Base-by-base conservation (phyloP, 2,329 filamentous ascomycete species). In the Pestalotiopsis sp. region DNA sequence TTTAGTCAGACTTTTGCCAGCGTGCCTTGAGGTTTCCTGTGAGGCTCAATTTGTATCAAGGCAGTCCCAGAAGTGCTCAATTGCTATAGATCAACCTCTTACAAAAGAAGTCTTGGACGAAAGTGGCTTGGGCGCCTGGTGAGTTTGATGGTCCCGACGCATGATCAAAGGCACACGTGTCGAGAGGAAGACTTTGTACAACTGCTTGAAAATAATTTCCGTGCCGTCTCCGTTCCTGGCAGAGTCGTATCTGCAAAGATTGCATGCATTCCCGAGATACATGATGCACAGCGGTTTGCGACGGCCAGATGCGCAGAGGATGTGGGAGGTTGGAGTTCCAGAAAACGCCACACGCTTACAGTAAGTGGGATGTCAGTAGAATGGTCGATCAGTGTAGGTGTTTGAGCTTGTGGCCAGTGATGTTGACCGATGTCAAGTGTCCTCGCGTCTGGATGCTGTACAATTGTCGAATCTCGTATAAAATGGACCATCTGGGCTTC, bases 231-330 rank as follows among this genome's bases (percentile, higher is more conserved):
- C 27, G 38, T 39, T 31, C 60, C 27, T 63, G 60, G 36, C 20
- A 64, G 36, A 64, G 62, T 49, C 38, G 41, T 52, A 64, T 45
- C 36, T 49, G 36, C 39, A 49, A 12, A 31, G 17, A 39, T 39
- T 49, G 41, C 62, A 52, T 64, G 59, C 59, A 62, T 62, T 41
- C 39, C 62, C 62, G 62, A 20, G 27, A 62, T 64, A 27, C 62
- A 64, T 64, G 62, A 64, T 64, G 61, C 39, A 49, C 9, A n/a
- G 41, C 39, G 62, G n/a, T 20, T 64, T 52, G 62, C 20, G 17
- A 64, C 39, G 39, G 62, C 27, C 59, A 20, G 6, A 11, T 27
- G 14, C 25, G 14, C 57, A 23, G 12, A 20, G n/a, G 4, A 20
- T 31, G 57, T 12, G 27, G 20, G 6, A 59, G 23, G 27, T 14